Evolutionary conservation across 352 stramenopile genomes (phyloP), one percentile per base, ranked within the genome.

Genomic region (Pilasporangium apinafurcum): DNA sequence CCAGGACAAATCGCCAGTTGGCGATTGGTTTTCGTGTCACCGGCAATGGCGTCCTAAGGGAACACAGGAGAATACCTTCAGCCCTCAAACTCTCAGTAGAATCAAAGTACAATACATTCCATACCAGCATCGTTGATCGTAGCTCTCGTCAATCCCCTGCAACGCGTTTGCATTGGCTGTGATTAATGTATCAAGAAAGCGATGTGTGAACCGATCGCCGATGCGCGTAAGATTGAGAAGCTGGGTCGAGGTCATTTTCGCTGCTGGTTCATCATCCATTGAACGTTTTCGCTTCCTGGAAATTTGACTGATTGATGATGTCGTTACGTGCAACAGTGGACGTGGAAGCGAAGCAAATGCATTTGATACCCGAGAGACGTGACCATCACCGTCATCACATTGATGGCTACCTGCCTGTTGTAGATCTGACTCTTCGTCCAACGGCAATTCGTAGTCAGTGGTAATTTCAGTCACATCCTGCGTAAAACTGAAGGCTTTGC

Each of bases 1-100:
- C 73, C 7, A 86, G 44, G 27, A 83, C 70, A 42, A 86, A 83
- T 28, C 68, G 62, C 73, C 73, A 86, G 44, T 86, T 86, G n/a
- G 73, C 73, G 28, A 80, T 62, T 8, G 73, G 73, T 25, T 73
- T 80, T 48, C 65, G 71, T 34, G 66, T 72, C 14, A 54, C 49
- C 13, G 73, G 68, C n/a, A 86, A 55, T 5, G 68, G 68, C 35
- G 65, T 74, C 73, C 71, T 84, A 45, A 32, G 8, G 5, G 5
- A 33, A 27, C 10, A 33, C 3, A 32, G 8, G 5, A 10, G 18
- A 24, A 38, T 38, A 10, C 13, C 7, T 8, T n/a, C 6, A 6
- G 3, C 8, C 3, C 12, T 38, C 13, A 13, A 14, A 33, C 18
- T 6, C 1, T 20, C 25, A 20, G 16, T 12, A 9, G 10, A 6